A percentile compares a stretch with the other conserved stretches of the same genome.
These are phyloP conservation scores for Fallopia convolvulus DNA, from an alignment of 148 eudicot species.

Conservation along the genomic window DNA sequence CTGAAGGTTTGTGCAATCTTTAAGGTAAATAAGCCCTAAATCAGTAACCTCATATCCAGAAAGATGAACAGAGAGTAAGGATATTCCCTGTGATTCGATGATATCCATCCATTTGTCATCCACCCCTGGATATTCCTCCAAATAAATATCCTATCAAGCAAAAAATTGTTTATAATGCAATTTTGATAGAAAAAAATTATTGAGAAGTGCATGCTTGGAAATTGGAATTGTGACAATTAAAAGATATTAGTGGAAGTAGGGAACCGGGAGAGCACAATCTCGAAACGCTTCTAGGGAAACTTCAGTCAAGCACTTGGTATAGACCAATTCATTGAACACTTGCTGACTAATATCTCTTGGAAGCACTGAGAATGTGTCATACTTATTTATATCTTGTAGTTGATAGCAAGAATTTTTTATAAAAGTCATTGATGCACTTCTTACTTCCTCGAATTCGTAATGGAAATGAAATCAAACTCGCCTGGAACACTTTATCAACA, in stretches of 20 bases:
- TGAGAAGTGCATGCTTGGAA: not conserved
- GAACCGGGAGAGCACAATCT: slow-evolving; percentile 65
- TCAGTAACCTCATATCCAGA: slow-evolving; percentile 60
- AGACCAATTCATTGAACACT: slow-evolving; percentile 52
- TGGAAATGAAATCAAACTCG: slow-evolving; percentile 15
- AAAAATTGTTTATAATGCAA: not conserved
- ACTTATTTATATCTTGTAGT: slow-evolving; percentile 43
- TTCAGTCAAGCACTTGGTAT: slow-evolving; percentile 31
- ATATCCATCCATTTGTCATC: slow-evolving; percentile 64
- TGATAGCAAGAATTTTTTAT: not conserved
- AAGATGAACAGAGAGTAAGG: slow-evolving; percentile 55
- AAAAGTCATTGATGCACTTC: not conserved
- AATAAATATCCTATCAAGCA: slow-evolving; percentile 40
- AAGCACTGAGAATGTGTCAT: slow-evolving; percentile 39
- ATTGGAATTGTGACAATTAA: not conserved
- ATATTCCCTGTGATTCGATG: slow-evolving; percentile 52
- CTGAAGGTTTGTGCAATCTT: slow-evolving; percentile 44
- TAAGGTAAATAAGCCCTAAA: slow-evolving; percentile 40
- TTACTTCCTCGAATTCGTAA: not conserved
- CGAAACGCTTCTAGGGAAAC: slow-evolving; percentile 47
- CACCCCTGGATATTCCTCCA: slow-evolving; percentile 53
- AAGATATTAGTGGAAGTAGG: not conserved
- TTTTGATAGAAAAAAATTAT: not conserved
- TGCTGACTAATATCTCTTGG: slow-evolving; percentile 72
- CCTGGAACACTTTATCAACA: slow-evolving; percentile 40